Base-by-base conservation (phyloP, 2,329 filamentous ascomycete species). In the Pseudogymnoascus sp. region DNA sequence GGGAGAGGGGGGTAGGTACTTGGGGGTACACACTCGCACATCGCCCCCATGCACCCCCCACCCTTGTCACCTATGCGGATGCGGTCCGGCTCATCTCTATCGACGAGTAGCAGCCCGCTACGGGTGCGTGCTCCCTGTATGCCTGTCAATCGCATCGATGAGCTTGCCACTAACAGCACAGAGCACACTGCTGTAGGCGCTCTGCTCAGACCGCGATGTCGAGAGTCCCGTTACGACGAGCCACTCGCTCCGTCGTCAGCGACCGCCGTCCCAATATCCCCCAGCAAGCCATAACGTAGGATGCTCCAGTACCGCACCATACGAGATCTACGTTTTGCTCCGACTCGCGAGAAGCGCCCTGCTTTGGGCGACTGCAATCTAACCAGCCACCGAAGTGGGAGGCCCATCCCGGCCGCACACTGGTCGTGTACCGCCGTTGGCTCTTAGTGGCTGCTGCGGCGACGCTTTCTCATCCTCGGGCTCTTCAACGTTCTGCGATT, bases 131-230 rank as follows among this genome's bases (percentile, higher is more conserved):
- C 45, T 52, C 45, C 45, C 45, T 52, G 27, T 52, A 52, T 33
- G 60, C 45, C 31, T 33, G 60, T 58, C 52, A 15, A 58, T 58
- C 29, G 31, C 25, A 36, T 52, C 59, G 36, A 60, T 10, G 42
- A 37, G 29, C 40, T 71, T 70, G 71, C 76, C 76, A 77, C 73
- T 76, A 71, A 76, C 72, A 77, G 72, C 69, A 70, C 73, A 71
- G 71, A 73, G 74, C 71, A 74, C 70, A 69, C 71, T 69, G 68
- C 65, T 68, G 72, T 78, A 77, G 74, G 74, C 76, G 76, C 76
- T 74, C 72, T 72, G 65, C 69, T 73, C 71, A 72, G 64, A 66
- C 69, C 67, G 66, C 48, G 66, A 64, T 65, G 65, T 63, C 65
- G 60, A 36, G 66, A 67, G 21, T 67, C 67, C 69, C 67, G 70